These are phyloP conservation scores for Dacryopinax primogenitus DNA, from an alignment of 768 basidiomycete species.

Conservation along the genomic window DNA sequence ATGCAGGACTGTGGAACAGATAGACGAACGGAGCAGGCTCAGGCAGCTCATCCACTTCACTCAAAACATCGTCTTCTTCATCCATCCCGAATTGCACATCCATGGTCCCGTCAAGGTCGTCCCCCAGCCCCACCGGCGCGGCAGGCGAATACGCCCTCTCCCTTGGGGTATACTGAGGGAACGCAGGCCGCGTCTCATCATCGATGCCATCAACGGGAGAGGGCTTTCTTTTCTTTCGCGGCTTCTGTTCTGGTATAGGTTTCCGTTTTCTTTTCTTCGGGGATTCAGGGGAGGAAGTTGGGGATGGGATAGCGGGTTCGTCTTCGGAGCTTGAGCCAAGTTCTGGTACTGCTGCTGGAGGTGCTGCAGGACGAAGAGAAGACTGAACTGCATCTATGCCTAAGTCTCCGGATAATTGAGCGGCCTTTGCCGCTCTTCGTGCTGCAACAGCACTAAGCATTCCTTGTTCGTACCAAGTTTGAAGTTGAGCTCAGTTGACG, in stretches of 20 bases:
- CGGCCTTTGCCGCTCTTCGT: slow-evolving; percentile 40
- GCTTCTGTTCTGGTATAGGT: not conserved
- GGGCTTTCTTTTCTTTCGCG: not conserved
- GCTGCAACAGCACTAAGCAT: slow-evolving; percentile 69
- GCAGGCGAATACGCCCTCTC: not conserved
- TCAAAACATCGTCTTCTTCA: slow-evolving; percentile 22
- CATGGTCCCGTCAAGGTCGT: slow-evolving; percentile 17
- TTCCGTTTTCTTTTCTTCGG: not conserved
- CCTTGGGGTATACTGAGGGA: not conserved
- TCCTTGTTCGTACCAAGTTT: not conserved
- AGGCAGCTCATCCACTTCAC: slow-evolving; percentile 12
- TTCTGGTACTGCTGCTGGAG: not conserved
- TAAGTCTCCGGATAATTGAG: not conserved
- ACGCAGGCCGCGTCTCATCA: slow-evolving; percentile 3
- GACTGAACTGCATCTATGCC: slow-evolving; percentile 16
- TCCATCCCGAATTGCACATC: slow-evolving; percentile 26
- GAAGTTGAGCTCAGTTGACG: not conserved
- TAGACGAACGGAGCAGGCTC: not conserved
- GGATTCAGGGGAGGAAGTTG: not conserved
- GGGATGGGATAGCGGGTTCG: not conserved
- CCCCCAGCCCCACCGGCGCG: not conserved
- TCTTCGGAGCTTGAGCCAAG: not conserved
- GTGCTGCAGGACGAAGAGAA: not conserved
- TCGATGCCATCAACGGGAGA: not conserved
- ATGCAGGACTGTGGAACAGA: slow-evolving; percentile 15